Evolutionary conservation across 164 flowering plant genomes (phyloP).

Genomic region (Macadamia integrifolia): DNA sequence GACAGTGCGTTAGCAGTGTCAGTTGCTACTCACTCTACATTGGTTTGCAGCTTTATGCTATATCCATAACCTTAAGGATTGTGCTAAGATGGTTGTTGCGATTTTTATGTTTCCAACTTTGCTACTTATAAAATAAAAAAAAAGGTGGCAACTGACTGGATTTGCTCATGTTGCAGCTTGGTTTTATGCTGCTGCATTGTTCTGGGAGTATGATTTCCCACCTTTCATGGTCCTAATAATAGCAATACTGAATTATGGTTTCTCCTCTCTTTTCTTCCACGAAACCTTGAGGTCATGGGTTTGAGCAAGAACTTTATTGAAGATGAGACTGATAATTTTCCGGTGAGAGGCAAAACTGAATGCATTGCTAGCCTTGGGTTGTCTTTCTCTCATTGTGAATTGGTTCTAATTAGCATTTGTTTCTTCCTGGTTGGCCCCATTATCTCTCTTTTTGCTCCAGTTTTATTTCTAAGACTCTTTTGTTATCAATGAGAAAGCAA

Average conservation of each 20-base stretch:
- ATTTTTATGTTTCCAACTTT: not conserved
- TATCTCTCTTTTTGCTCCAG: too few relatives aligned
- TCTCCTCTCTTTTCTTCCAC: not conserved
- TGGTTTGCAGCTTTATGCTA: conserved; percentile 80
- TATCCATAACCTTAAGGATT: conserved; percentile 84
- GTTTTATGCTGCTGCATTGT: conserved; percentile 75
- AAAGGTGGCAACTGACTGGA: conserved; percentile 1
- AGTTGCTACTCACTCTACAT: conserved; percentile 74
- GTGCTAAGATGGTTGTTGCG: conserved; percentile 51
- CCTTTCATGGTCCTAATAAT: conserved; percentile 91
- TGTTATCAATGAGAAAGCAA: too few relatives aligned
- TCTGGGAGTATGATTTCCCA: conserved; percentile 90
- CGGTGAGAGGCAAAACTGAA: not conserved
- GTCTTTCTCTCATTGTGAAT: not conserved
- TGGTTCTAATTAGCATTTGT: not conserved
- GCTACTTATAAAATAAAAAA: not conserved
- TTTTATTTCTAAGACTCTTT: too few relatives aligned
- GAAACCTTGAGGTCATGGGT: too few relatives aligned
- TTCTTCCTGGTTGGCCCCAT: not conserved
- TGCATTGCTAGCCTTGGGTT: not conserved
- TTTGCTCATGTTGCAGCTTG: conserved; percentile 41
- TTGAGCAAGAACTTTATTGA: not conserved
- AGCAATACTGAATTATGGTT: conserved; percentile 78
- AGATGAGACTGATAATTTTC: not conserved
- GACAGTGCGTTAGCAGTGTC: conserved; percentile 89